These are phyloP conservation scores for Solanum stenotomum DNA, from an alignment of 257 asterid species.

Conservation along the genomic window DNA sequence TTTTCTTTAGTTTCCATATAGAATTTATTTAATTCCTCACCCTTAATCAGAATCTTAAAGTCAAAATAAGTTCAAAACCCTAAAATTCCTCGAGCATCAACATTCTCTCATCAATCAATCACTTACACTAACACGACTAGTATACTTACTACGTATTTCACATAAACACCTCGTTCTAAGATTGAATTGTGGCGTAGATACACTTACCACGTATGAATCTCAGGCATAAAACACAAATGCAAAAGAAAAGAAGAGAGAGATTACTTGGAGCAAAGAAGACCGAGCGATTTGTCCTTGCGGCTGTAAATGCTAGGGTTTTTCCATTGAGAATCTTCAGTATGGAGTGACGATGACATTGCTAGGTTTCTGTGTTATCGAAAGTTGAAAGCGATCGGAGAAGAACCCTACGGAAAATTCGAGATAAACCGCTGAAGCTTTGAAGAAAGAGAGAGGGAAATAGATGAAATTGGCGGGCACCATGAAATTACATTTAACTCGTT, in stretches of 20 bases:
- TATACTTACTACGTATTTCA: background rate
- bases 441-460: background rate
- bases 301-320: conserved; percentile 27
- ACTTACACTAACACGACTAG: background rate
- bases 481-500: background rate
- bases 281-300: conserved; percentile 56
- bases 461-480: background rate
- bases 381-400: background rate
- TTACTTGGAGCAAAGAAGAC: conserved; percentile 52
- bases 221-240: background rate
- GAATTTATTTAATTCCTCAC: background rate
- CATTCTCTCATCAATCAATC: background rate
- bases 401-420: background rate
- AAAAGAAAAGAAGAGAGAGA: background rate
- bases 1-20: background rate
- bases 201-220: background rate
- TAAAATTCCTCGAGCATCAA: background rate
- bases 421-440: background rate
- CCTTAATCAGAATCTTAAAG: background rate
- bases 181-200: background rate
- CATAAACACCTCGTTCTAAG: background rate
- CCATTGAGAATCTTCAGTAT: conserved; percentile 18
- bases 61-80: background rate
- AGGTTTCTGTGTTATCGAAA: background rate
- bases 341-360: background rate